phyloP scores from a whole-genome alignment of 441 rosid genomes.

The Populus trichocarpa region DNA sequence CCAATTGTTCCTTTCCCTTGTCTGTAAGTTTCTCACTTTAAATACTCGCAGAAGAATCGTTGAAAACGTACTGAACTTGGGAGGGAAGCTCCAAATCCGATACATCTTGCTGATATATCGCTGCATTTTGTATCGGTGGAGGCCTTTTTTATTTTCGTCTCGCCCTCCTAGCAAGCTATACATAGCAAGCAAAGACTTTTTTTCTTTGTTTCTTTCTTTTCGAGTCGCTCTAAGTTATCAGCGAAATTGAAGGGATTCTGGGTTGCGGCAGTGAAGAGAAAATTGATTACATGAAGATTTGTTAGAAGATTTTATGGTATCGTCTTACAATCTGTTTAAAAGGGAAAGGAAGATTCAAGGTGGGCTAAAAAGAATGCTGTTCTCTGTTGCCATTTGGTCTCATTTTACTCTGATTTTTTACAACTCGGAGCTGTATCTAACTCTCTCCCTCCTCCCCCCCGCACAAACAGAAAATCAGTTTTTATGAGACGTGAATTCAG shows the following conservation, averaged over 20 bases:
- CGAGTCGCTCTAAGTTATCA: not conserved
- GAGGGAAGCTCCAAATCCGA: constrained; percentile 24
- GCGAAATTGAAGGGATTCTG: constrained; percentile 8
- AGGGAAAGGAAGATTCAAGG: not conserved
- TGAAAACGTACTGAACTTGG: not conserved
- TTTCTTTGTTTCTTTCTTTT: not conserved
- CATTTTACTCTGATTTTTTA: not conserved
- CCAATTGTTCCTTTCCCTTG: constrained; percentile 29
- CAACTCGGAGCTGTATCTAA: not conserved
- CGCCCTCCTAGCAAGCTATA: not conserved
- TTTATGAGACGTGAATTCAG: not conserved
- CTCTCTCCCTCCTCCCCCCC: not conserved
- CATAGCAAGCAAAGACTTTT: not conserved
- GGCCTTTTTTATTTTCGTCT: not conserved
- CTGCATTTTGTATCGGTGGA: not conserved
- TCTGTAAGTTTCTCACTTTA: constrained; percentile 9
- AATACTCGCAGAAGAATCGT: not conserved
- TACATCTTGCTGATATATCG: constrained; percentile 8
- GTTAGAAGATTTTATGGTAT: not conserved
- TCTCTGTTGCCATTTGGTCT: not conserved
- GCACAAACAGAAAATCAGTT: not conserved
- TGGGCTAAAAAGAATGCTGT: not conserved
- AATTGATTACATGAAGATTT: constrained; percentile 14
- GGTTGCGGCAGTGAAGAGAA: constrained; percentile 5
- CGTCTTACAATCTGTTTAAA: not conserved